Evolutionary conservation across 768 basidiomycete genomes (phyloP), one percentile per base, ranked within the genome.

Genomic region (Russula earlei): DNA sequence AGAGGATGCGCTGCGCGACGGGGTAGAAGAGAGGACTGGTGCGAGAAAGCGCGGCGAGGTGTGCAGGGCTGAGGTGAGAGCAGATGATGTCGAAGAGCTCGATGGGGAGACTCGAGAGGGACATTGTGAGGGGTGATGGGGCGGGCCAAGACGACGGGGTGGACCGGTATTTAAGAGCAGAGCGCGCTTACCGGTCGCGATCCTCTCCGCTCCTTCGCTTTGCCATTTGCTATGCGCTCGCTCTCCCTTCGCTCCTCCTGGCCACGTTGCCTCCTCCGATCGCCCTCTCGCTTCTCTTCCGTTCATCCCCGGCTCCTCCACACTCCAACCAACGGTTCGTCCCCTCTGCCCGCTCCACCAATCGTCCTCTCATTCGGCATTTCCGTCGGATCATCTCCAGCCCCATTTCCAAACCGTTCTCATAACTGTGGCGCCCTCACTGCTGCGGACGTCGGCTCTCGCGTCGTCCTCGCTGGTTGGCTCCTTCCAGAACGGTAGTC

Each of bases 381-480:
- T 49, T 48, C 15, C 33, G 31, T 49, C 48, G 43, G 44, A 37
- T 54, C 19, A 41, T 9, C 46, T 50, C 34, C 51, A 68, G 67
- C 52, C 6, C 66, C 65, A 12, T 67, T 62, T 42, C 65, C 64
- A 17, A 59, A 44, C 24, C 62, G 65, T 20, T 64, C 66, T 37
- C 67, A 68, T 37, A 66, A 58, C 20, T 66, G 66, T 34, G 63
- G 64, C 15, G 59, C 62, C 15, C 46, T 68, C 49, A 54, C 58
- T 19, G 36, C 59, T 34, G 52, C 24, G 4, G 58, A 66, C 48
- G 65, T 53, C 4, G 66, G 56, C 19, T 46, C 56, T 22, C 42
- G 37, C 41, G 89, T 93, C 58, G 76, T 85, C 56, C 74, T 97
- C 34, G 75, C 85, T 22, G 93, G 93, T 33, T 90, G 86, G 84